These are phyloP conservation scores for Schizochytrium sp. DNA, from an alignment of 108 stramenopile species.

Conservation along the genomic window DNA sequence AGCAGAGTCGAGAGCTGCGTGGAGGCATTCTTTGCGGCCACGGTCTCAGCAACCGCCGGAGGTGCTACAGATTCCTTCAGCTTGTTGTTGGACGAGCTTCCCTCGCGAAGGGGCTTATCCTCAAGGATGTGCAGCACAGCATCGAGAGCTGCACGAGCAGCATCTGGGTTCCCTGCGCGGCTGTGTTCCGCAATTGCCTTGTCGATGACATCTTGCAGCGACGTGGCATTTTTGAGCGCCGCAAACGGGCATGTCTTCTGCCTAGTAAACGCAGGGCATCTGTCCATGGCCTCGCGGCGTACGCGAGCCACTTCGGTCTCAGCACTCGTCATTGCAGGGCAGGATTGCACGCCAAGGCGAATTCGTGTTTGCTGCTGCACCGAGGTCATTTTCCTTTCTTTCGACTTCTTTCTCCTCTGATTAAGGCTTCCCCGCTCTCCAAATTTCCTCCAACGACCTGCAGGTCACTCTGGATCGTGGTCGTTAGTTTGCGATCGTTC, in stretches of 20 bases:
- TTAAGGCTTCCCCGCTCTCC: neutral
- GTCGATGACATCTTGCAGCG: neutral
- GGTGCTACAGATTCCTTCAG: neutral
- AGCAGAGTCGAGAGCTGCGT: constrained; percentile 32
- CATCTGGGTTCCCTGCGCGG: neutral
- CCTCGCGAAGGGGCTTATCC: neutral
- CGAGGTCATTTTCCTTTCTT: neutral
- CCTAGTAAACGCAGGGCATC: constrained; percentile 10
- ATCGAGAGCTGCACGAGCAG: constrained; percentile 13
- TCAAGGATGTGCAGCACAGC: neutral
- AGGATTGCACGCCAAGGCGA: neutral
- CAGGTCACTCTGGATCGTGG: too few species aligned
- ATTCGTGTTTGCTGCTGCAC: neutral
- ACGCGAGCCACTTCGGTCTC: neutral
- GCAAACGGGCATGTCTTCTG: neutral
- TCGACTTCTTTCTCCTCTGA: neutral
- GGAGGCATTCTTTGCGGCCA: neutral
- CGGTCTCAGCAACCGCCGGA: neutral
- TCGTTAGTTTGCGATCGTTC: too few species aligned
- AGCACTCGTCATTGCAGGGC: neutral
- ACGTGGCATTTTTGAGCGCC: neutral
- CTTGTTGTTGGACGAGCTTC: neutral
- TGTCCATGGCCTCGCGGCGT: neutral
- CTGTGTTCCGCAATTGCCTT: neutral
- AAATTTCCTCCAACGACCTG: neutral